A percentile compares a stretch with the other conserved stretches of the same genome.
phyloP scores from a whole-genome alignment of 495 filamentous ascomycete genomes.

The Hypoxylon intermedium region DNA sequence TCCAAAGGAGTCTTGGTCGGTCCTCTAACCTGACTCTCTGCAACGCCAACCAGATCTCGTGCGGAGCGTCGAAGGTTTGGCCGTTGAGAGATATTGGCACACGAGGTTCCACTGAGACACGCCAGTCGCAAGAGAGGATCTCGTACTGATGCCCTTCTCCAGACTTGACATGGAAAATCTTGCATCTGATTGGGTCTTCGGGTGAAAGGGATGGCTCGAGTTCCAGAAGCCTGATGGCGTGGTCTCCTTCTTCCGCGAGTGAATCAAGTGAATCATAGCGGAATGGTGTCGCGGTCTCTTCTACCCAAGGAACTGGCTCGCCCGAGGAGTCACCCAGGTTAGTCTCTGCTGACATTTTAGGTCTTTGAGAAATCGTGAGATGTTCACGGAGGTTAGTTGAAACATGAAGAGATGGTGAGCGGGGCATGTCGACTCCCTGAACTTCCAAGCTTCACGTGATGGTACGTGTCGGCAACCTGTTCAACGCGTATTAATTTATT shows the following conservation, averaged over 20 bases:
- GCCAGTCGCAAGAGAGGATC: conserved; percentile 27
- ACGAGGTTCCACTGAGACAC: neutral
- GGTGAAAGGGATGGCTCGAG: conserved; percentile 10
- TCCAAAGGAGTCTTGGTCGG: conserved; percentile 12
- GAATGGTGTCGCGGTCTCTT: conserved; percentile 15
- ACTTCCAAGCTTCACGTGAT: too few species aligned
- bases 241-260: neutral
- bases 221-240: conserved; percentile 19
- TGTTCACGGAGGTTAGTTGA: too few species aligned
- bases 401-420: too few species aligned
- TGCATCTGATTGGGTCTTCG: conserved; percentile 23
- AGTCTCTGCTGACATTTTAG: conserved; percentile 5
- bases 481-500: too few species aligned
- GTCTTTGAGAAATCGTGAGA: neutral
- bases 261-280: conserved; percentile 9
- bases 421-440: too few species aligned
- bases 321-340: neutral
- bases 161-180: conserved; percentile 6
- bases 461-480: too few species aligned
- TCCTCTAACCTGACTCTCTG: conserved; percentile 9
- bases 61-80: conserved; percentile 12
- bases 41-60: conserved; percentile 8
- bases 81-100: conserved; percentile 22
- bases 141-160: conserved; percentile 7
- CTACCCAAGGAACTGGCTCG: conserved; percentile 14